phyloP scores from a whole-genome alignment of 257 asterid genomes.

The Solanum corneliomulleri region DNA sequence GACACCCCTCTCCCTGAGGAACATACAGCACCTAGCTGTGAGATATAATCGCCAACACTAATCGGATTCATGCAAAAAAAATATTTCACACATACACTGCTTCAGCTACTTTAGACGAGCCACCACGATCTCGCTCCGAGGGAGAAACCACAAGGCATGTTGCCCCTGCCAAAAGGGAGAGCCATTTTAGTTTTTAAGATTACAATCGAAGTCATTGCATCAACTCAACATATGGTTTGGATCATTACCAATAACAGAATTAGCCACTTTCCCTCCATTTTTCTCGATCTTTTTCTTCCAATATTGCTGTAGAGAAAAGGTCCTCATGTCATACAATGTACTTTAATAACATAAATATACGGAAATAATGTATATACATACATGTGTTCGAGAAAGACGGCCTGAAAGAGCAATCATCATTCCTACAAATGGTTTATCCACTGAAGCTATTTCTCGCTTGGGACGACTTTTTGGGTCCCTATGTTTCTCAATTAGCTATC shows the following conservation, averaged over 20 bases:
- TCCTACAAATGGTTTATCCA: conserved; percentile 50
- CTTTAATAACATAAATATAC: conserved; percentile 13
- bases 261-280: conserved; percentile 62
- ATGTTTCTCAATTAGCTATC: conserved; percentile 40
- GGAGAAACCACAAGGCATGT: conserved; percentile 63
- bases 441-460: not conserved
- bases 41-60: not conserved
- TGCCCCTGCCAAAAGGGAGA: conserved; percentile 29
- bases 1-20: conserved; percentile 53
- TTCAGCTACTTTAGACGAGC: conserved; percentile 65
- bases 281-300: conserved; percentile 75
- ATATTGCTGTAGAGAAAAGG: conserved; percentile 38
- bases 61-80: not conserved
- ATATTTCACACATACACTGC: conserved; percentile 39
- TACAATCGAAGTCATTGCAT: not conserved
- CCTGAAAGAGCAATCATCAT: conserved; percentile 64
- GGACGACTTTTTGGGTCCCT: conserved; percentile 31
- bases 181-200: not conserved
- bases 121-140: conserved; percentile 72
- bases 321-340: not conserved
- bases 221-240: not conserved
- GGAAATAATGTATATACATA: conserved; percentile 16
- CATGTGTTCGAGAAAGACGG: conserved; percentile 63
- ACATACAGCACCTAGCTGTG: not conserved
- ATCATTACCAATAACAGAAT: conserved; percentile 53